Percentiles rank a stretch among this genome's conserved stretches.
phyloP scores from a whole-genome alignment of 805 yeast genomes.

The Starmera amethionina region DNA sequence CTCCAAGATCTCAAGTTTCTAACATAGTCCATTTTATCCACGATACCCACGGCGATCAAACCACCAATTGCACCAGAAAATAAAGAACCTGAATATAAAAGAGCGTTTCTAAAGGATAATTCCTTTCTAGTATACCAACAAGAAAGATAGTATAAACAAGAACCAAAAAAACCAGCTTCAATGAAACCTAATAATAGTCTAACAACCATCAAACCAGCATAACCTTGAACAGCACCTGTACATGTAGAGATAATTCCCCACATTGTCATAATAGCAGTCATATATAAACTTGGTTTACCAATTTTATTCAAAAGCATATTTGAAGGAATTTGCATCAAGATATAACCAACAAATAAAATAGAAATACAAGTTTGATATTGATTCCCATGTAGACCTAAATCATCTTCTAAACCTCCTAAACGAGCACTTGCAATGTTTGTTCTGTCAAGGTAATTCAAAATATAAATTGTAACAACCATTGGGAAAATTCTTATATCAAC shows the following conservation, averaged over 20 bases:
- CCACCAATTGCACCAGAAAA: constrained; percentile 46
- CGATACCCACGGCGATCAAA: constrained; percentile 43
- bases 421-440: constrained; percentile 42
- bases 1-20: constrained; percentile 40
- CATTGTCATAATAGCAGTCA: constrained; percentile 36
- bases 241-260: constrained; percentile 35
- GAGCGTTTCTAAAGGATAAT: constrained; percentile 38
- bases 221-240: constrained; percentile 22
- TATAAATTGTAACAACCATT: constrained; percentile 38
- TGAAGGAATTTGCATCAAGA: constrained; percentile 42
- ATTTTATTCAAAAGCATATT: constrained; percentile 31
- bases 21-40: constrained; percentile 30
- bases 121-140: constrained; percentile 47
- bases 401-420: constrained; percentile 38
- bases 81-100: constrained; percentile 41
- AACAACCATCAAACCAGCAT: constrained; percentile 21
- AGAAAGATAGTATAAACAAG: constrained; percentile 39
- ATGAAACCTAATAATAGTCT: constrained; percentile 32
- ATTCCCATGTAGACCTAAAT: constrained; percentile 29
- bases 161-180: constrained; percentile 41
- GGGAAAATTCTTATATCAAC: constrained; percentile 42
- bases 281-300: constrained; percentile 41
- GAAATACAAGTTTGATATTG: constrained; percentile 43
- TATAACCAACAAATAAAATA: constrained; percentile 41
- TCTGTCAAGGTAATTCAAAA: constrained; percentile 41